These are phyloP conservation scores for Ophioceras dolichostomum DNA, from an alignment of 2,329 filamentous ascomycete species.

Conservation along the genomic window DNA sequence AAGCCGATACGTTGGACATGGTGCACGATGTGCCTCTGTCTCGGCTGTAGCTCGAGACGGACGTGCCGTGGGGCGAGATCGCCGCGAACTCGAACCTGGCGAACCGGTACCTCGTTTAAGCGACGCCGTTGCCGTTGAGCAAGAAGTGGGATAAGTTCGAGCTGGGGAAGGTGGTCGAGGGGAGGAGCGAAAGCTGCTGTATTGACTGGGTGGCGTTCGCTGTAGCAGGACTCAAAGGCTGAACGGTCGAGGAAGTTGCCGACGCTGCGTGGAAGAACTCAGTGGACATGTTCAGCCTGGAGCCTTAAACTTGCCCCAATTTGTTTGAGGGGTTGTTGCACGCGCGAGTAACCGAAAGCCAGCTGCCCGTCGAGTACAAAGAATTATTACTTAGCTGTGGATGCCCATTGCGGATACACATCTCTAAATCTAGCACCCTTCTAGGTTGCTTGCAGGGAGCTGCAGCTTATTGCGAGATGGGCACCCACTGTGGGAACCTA, in stretches of 20 bases:
- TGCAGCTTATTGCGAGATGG: no score
- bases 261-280: conserved; percentile 24
- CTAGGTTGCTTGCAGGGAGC: no score
- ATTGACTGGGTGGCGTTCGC: conserved; percentile 33
- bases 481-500: no score
- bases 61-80: conserved; percentile 35
- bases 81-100: conserved; percentile 18
- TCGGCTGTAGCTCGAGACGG: conserved; percentile 31
- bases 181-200: conserved; percentile 35
- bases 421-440: no score
- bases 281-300: conserved; percentile 14
- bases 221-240: conserved; percentile 33
- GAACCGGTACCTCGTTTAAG: conserved; percentile 25
- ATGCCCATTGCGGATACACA: no score
- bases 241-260: conserved; percentile 27
- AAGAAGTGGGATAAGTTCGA: conserved; percentile 39
- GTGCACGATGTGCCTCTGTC: conserved; percentile 24
- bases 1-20: conserved; percentile 27
- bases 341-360: no score
- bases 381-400: no score
- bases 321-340: no score
- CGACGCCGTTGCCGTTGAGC: conserved; percentile 21
- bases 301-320: no score
- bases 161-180: conserved; percentile 31
- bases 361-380: no score